phyloP scores from a whole-genome alignment of 768 basidiomycete species.

The Cystobasidium ongulense region DNA sequence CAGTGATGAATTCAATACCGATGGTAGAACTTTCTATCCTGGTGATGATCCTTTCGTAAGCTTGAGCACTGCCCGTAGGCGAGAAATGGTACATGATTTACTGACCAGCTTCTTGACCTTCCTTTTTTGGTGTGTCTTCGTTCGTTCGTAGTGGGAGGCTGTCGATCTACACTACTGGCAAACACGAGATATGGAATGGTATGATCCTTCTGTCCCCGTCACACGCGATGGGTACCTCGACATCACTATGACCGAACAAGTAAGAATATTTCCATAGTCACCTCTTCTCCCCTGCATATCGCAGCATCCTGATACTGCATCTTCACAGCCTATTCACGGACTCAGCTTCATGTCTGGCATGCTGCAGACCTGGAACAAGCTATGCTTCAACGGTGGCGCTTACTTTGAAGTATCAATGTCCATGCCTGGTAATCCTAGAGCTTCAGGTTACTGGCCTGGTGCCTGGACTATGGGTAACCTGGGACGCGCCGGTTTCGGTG shows the following conservation, averaged over 20 bases:
- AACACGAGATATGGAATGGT: constrained; percentile 57
- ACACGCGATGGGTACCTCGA: constrained; percentile 63
- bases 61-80: neutral
- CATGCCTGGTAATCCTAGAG: constrained; percentile 47
- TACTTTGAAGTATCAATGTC: constrained; percentile 57
- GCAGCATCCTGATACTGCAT: neutral
- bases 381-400: constrained; percentile 90
- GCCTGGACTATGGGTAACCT: constrained; percentile 80
- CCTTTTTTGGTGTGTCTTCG: constrained; percentile 45
- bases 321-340: constrained; percentile 57
- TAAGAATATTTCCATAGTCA: neutral
- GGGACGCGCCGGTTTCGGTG: constrained; percentile 79
- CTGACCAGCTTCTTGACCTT: neutral
- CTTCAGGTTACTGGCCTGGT: constrained; percentile 74
- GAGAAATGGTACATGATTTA: neutral
- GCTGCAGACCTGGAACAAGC: constrained; percentile 83
- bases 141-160: constrained; percentile 51
- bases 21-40: constrained; percentile 53
- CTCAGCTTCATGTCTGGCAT: constrained; percentile 70
- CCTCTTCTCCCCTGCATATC: neutral
- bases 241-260: constrained; percentile 30
- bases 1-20: constrained; percentile 72
- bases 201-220: constrained; percentile 58
- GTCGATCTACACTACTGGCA: constrained; percentile 47
- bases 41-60: constrained; percentile 63